Evolutionary conservation across 139 green algal genomes (phyloP), one percentile per base, ranked within the genome.

Genomic region (Ostreobium quekettii): DNA sequence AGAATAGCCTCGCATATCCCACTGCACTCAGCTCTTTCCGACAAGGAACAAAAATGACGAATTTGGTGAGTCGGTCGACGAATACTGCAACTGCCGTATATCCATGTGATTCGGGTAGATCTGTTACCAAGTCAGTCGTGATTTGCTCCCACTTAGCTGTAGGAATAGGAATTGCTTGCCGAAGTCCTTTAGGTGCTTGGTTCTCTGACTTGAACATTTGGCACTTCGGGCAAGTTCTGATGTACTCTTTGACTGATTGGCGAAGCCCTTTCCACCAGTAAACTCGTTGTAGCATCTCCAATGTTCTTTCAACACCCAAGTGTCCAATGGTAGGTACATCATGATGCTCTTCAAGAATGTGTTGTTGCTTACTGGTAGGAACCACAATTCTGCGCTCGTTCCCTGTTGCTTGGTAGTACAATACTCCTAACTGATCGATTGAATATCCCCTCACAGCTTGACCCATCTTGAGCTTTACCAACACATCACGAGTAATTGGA

Each of bases 51-150:
- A 85, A 77, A 29, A 82, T 76, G 3, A 73, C 62, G 59, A 80
- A 65, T 62, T 89, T 89, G 37, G 38, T 80, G 1, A 82, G 56
- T 2, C 78, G 68, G 49, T 91, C 85, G 1, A 88, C 74, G 60
- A 87, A 77, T 0, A 80, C 72, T 0, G 81, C 29, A 26, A 89
- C 78, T 22, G 64, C 60, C 61, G 81, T 67, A 5, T 78, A 70
- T 35, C 30, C 36, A 7, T 0, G 4, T 29, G 30, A 46, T 62
- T 77, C 48, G 4, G 82, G 80, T 22, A 89, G 64, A 37, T 78
- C 63, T 7, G 69, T 80, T 26, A 88, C 82, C 3, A 91, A 74
- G 49, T 89, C 83, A 60, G 85, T 76, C 24, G 63, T 76, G 1
- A 86, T 48, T 24, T 59, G 37, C 47, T 80, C 47, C 73, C 78